Evolutionary conservation across 2,329 filamentous ascomycete genomes (phyloP).

Genomic region (Ramichloridium luteum): DNA sequence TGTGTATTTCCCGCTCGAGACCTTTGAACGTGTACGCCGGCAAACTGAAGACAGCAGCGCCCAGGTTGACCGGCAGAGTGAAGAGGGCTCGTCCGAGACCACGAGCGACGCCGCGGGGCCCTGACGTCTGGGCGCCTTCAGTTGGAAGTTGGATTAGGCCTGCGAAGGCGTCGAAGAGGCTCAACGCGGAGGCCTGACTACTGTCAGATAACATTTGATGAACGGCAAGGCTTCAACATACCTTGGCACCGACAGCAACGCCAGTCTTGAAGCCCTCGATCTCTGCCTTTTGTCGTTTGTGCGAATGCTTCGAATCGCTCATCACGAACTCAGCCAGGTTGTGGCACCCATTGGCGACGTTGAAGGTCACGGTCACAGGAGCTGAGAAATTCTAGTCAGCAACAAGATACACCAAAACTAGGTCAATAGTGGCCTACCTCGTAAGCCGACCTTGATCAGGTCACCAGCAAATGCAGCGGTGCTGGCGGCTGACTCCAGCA

Average conservation of each 20-base stretch:
- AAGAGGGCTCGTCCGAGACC: neutral
- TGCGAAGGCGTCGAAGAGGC: neutral
- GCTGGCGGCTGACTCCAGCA: neutral
- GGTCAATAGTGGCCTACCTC: neutral
- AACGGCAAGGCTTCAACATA: neutral
- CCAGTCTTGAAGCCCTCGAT: neutral
- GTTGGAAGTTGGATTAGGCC: neutral
- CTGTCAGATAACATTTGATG: neutral
- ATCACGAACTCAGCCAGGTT: neutral
- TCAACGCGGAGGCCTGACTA: neutral
- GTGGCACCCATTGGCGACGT: conserved; percentile 1
- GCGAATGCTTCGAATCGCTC: neutral
- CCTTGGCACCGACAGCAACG: neutral
- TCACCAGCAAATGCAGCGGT: neutral
- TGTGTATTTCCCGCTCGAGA: neutral
- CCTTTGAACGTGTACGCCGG: neutral
- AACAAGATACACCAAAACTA: neutral
- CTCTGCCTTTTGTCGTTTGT: neutral
- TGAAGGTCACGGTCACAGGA: neutral
- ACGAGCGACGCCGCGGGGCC: neutral
- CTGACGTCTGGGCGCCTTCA: neutral
- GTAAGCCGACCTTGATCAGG: neutral
- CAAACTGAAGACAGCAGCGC: neutral
- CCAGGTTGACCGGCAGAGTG: neutral
- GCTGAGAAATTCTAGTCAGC: neutral